phyloP scores from a whole-genome alignment of 768 basidiomycete genomes.

The Astraeus odoratus region DNA sequence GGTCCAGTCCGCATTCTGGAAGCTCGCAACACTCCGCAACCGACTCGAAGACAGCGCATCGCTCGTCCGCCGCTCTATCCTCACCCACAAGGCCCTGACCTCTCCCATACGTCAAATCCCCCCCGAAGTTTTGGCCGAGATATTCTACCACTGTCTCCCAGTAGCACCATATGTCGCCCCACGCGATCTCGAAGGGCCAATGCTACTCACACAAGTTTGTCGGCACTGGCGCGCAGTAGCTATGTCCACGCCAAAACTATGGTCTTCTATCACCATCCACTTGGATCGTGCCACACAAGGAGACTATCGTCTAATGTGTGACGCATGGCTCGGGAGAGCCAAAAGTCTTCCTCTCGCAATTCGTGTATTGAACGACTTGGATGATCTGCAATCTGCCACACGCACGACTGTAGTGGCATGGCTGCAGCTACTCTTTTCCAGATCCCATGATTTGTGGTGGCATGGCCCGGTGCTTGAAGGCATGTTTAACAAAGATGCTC shows the following conservation, averaged over 20 bases:
- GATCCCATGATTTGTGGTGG: conserved; percentile 26
- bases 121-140: conserved; percentile 25
- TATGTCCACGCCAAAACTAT: conserved; percentile 25
- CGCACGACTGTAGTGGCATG: conserved; percentile 11
- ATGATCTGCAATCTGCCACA: conserved; percentile 2
- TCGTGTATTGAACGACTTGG: conserved; percentile 22
- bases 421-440: conserved; percentile 18
- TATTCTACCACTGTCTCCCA: conserved; percentile 25
- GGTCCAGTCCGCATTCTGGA: conserved; percentile 13
- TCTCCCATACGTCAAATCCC: conserved; percentile 17
- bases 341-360: conserved; percentile 20
- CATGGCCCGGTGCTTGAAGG: conserved; percentile 21
- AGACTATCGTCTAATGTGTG: conserved; percentile 14
- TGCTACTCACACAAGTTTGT: conserved; percentile 24
- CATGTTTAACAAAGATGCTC: conserved; percentile 9
- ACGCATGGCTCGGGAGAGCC: conserved; percentile 23
- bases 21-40: conserved; percentile 12
- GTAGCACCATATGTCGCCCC: conserved; percentile 20
- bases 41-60: conserved; percentile 14
- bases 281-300: conserved; percentile 9
- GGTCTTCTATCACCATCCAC: conserved; percentile 23
- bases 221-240: conserved; percentile 26
- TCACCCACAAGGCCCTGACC: conserved; percentile 17
- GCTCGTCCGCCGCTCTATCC: conserved; percentile 16
- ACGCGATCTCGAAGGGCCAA: conserved; percentile 12